Percentiles rank a stretch among this genome's conserved stretches.
Evolutionary conservation across 805 yeast species (phyloP).

Genomic region (Candida berthetii): DNA sequence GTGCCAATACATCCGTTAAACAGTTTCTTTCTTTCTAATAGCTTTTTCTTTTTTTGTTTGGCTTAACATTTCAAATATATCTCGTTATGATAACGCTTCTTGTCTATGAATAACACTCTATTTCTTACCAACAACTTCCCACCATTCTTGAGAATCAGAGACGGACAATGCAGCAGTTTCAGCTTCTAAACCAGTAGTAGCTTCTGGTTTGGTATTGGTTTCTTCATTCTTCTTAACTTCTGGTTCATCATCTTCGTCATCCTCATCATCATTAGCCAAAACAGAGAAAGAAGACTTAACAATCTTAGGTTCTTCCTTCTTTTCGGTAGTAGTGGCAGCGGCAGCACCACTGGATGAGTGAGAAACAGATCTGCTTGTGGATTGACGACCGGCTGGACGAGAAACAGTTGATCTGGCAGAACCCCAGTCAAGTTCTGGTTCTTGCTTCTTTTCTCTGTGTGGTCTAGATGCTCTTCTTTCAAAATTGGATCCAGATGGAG

Average conservation of each 20-base stretch:
- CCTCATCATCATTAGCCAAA: slow-evolving; percentile 45
- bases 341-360: slow-evolving; percentile 18
- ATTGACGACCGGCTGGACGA: slow-evolving; percentile 1
- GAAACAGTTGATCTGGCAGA: slow-evolving; percentile 17
- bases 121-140: not conserved
- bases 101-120: no score
- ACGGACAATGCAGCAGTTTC: not conserved
- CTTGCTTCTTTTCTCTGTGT: slow-evolving; percentile 23
- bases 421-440: slow-evolving; percentile 43
- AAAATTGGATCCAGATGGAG: slow-evolving; percentile 29
- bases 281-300: slow-evolving; percentile 45
- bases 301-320: slow-evolving; percentile 12
- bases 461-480: slow-evolving; percentile 24
- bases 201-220: not conserved
- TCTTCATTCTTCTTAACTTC: slow-evolving; percentile 6
- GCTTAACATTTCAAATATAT: no score
- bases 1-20: no score
- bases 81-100: no score
- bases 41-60: not conserved
- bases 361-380: not conserved
- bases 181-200: not conserved
- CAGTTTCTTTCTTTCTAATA: not conserved
- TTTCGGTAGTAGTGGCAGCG: slow-evolving; percentile 10
- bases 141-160: not conserved
- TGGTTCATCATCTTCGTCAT: slow-evolving; percentile 31